These are phyloP conservation scores for Vaccinium macrocarpon DNA, from an alignment of 148 eudicot species.

Conservation along the genomic window DNA sequence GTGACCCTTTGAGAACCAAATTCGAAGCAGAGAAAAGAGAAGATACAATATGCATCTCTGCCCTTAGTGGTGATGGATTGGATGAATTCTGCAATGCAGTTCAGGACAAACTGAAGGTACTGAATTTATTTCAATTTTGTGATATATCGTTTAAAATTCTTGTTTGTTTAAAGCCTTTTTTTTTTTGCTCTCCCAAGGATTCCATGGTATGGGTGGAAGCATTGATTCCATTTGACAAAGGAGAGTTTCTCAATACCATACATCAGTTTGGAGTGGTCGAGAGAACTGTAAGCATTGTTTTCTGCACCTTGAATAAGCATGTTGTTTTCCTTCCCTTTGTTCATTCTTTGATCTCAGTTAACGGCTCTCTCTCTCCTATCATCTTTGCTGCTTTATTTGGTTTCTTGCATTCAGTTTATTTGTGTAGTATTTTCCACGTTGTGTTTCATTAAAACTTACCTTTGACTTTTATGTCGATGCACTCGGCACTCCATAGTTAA, in stretches of 20 bases:
- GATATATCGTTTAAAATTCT: background rate
- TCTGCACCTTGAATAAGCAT: background rate
- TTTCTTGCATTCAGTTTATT: too few species aligned
- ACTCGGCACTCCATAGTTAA: too few species aligned
- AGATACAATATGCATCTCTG: slow-evolving; percentile 79
- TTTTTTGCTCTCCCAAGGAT: slow-evolving; percentile 42
- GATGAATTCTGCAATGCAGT: slow-evolving; percentile 80
- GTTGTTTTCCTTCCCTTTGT: background rate
- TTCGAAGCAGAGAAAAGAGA: slow-evolving; percentile 57
- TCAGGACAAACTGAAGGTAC: slow-evolving; percentile 80
- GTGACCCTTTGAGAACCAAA: slow-evolving; percentile 61
- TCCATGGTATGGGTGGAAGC: slow-evolving; percentile 98
- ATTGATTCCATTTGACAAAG: slow-evolving; percentile 84
- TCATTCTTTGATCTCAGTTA: background rate
- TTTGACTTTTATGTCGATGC: too few species aligned
- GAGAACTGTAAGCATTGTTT: slow-evolving; percentile 56
- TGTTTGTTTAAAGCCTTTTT: background rate
- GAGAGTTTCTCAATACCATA: slow-evolving; percentile 84
- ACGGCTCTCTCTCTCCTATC: too few species aligned
- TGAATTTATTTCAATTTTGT: background rate
- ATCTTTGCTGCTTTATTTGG: too few species aligned
- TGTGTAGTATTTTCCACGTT: too few species aligned
- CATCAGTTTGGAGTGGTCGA: slow-evolving; percentile 90
- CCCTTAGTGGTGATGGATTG: slow-evolving; percentile 78
- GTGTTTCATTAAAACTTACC: too few species aligned